Percentiles rank a stretch among this genome's conserved stretches.
Evolutionary conservation across 495 filamentous ascomycete genomes (phyloP).

Genomic region (Penicillium canariense): DNA sequence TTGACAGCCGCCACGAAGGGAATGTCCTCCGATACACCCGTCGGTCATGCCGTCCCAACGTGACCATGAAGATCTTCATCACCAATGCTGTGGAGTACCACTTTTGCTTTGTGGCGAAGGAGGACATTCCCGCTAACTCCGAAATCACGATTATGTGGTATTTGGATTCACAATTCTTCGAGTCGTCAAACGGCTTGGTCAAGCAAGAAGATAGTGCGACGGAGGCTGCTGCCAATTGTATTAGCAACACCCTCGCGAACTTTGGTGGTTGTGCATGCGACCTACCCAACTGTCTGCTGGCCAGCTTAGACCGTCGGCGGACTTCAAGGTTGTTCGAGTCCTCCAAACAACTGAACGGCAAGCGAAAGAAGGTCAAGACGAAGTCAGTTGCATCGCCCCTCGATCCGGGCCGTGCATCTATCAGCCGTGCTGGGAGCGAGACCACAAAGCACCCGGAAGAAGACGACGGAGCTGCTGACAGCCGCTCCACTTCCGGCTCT

Average conservation of each 20-base stretch:
- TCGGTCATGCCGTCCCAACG: conserved; percentile 85
- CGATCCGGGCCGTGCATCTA: conserved; percentile 66
- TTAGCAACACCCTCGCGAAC: conserved; percentile 75
- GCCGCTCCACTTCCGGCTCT: conserved; percentile 71
- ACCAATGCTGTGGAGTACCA: conserved; percentile 73
- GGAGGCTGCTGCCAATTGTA: conserved; percentile 52
- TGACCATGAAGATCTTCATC: conserved; percentile 75
- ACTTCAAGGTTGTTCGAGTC: conserved; percentile 45
- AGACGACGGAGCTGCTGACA: conserved; percentile 50
- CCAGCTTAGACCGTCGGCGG: conserved; percentile 69
- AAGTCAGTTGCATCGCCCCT: conserved; percentile 62
- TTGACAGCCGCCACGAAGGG: conserved; percentile 84
- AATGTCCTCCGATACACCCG: conserved; percentile 80
- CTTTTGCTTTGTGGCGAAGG: conserved; percentile 83
- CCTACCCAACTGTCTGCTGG: conserved; percentile 64
- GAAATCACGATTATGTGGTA: conserved; percentile 71
- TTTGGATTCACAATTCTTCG: conserved; percentile 48
- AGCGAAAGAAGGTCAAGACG: conserved; percentile 58
- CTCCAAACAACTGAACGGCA: conserved; percentile 39
- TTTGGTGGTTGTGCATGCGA: conserved; percentile 88
- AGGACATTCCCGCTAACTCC: conserved; percentile 59
- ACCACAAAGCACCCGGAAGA: conserved; percentile 49
- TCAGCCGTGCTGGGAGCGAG: conserved; percentile 79
- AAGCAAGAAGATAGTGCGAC: conserved; percentile 47
- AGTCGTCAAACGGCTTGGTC: conserved; percentile 46